phyloP scores from a whole-genome alignment of 352 stramenopile genomes.

The Phytopythium chamaehyphon region DNA sequence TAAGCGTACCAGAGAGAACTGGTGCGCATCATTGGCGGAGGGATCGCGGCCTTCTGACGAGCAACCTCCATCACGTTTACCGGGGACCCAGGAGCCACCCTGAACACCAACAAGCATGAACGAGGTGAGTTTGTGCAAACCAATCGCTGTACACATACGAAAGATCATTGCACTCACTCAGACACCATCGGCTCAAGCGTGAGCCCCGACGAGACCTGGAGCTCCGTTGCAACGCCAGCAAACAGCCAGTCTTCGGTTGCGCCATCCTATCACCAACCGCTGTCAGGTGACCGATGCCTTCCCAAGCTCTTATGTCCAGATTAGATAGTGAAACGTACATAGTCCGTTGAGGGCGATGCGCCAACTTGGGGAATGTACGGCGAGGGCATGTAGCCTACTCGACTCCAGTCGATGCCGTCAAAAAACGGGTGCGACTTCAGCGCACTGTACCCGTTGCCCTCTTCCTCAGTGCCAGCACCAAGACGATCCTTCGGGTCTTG shows the following conservation, averaged over 20 bases:
- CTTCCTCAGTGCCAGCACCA: slow-evolving; percentile 64
- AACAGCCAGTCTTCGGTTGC: slow-evolving; percentile 88
- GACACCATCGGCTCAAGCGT: slow-evolving; percentile 52
- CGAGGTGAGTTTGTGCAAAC: slow-evolving; percentile 2
- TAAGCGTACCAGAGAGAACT: slow-evolving; percentile 70
- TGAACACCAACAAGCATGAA: slow-evolving; percentile 9
- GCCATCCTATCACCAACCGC: slow-evolving; percentile 49
- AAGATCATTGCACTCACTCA: slow-evolving; percentile 47
- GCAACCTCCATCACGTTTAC: slow-evolving; percentile 78
- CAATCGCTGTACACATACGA: too few relatives aligned
- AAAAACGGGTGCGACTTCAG: slow-evolving; percentile 84
- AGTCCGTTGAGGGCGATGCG: slow-evolving; percentile 60
- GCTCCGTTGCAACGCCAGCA: slow-evolving; percentile 78
- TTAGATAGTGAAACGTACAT: slow-evolving; percentile 26
- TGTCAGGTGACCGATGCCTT: background rate
- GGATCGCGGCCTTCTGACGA: slow-evolving; percentile 64
- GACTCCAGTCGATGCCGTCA: slow-evolving; percentile 74
- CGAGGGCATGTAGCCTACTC: slow-evolving; percentile 34
- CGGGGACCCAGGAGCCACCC: slow-evolving; percentile 23
- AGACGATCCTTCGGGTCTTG: slow-evolving; percentile 69
- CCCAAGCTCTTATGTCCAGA: background rate
- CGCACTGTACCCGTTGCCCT: slow-evolving; percentile 67
- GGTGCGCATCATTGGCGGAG: slow-evolving; percentile 59
- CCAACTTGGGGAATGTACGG: slow-evolving; percentile 64
- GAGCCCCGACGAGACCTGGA: slow-evolving; percentile 83